These are phyloP conservation scores for Pezicula rhizophila DNA, from an alignment of 2,329 filamentous ascomycete species.

Conservation along the genomic window DNA sequence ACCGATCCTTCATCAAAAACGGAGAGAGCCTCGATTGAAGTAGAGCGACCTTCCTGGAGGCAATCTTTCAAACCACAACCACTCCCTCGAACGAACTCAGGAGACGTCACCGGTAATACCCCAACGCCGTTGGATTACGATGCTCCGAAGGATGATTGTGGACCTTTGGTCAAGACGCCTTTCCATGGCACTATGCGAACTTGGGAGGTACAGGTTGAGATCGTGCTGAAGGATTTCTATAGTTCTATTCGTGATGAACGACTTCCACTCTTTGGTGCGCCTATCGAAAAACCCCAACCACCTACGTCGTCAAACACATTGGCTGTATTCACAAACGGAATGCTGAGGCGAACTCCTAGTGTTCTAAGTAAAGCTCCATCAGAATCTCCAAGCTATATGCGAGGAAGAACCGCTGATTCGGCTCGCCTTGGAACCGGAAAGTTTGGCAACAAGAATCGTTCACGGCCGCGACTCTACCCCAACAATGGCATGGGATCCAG, in stretches of 20 bases:
- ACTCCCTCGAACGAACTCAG: conserved; percentile 17
- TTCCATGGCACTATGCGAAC: conserved; percentile 70
- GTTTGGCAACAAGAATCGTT: conserved; percentile 83
- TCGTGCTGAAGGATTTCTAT: conserved; percentile 89
- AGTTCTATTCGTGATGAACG: conserved; percentile 79
- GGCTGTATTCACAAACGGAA: conserved; percentile 59
- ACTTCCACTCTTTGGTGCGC: conserved; percentile 77
- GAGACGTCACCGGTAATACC: conserved; percentile 32
- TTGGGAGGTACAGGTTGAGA: conserved; percentile 86
- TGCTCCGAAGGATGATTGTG: conserved; percentile 48
- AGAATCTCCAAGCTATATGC: conserved; percentile 63
- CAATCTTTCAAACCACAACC: conserved; percentile 27
- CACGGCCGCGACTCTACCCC: conserved; percentile 68
- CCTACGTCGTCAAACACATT: conserved; percentile 54
- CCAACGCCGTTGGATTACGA: conserved; percentile 30
- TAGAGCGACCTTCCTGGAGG: conserved; percentile 26
- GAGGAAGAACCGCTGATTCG: conserved; percentile 61
- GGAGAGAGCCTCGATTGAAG: conserved; percentile 25
- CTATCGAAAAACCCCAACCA: conserved; percentile 36
- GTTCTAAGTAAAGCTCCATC: conserved; percentile 91
- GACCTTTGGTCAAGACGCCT: conserved; percentile 69
- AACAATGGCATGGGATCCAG: conserved; percentile 82
- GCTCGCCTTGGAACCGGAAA: conserved; percentile 39
- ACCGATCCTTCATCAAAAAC: conserved; percentile 11
- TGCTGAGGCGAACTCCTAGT: conserved; percentile 81